A percentile compares a stretch with the other conserved stretches of the same genome.
These are phyloP conservation scores for Fraxinus quadrangulata DNA, from an alignment of 257 asterid genomes.

Conservation along the genomic window DNA sequence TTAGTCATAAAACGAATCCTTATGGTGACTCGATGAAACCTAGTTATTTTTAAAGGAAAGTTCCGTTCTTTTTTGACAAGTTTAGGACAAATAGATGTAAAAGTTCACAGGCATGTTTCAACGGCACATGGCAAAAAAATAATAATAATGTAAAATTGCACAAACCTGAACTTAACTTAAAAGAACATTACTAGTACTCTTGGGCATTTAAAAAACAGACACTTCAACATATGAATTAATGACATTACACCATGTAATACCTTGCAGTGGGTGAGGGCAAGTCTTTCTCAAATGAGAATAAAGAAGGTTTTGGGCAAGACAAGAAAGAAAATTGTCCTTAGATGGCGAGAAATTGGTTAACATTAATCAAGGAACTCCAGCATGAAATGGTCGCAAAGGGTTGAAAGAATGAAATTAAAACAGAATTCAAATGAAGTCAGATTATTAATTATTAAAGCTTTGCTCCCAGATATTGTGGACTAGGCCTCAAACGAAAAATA, in stretches of 20 bases:
- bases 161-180: neutral
- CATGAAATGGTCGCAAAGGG: neutral
- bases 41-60: neutral
- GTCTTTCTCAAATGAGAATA: slow-evolving; percentile 19
- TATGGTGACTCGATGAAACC: neutral
- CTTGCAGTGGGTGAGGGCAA: neutral
- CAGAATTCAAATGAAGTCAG: neutral
- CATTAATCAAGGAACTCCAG: neutral
- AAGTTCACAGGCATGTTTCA: neutral
- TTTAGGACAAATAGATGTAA: neutral
- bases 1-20: neutral
- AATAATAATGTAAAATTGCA: neutral
- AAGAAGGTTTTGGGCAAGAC: slow-evolving; percentile 12
- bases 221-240: neutral
- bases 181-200: neutral
- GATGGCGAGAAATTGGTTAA: neutral
- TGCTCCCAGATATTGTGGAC: neutral
- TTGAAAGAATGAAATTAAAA: neutral
- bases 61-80: neutral
- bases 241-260: neutral
- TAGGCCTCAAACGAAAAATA: neutral
- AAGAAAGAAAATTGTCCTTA: slow-evolving; percentile 7
- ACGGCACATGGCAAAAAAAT: neutral
- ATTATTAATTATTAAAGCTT: neutral
- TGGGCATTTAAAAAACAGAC: neutral